Evolutionary conservation across 106 monocot genomes (phyloP), one percentile per base, ranked within the genome.

Genomic region (Dioscorea dumetorum): DNA sequence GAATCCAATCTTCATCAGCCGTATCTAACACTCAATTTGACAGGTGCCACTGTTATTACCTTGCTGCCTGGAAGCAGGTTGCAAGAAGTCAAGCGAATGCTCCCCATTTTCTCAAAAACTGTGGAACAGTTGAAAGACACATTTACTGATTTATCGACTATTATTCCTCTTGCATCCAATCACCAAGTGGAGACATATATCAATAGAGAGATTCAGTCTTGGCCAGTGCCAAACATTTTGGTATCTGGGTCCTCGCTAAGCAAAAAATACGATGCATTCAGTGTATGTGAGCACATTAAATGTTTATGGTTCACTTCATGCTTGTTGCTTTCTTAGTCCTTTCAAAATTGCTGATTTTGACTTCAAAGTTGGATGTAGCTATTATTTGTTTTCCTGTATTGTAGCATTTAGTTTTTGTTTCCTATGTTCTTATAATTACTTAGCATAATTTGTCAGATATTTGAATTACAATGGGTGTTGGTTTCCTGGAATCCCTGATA

Each of bases 11-110:
- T n/a, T n/a, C n/a, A n/a, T n/a, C n/a, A n/a, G n/a, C n/a, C n/a
- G n/a, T n/a, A n/a, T n/a, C n/a, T n/a, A n/a, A n/a, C n/a, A n/a
- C n/a, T n/a, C n/a, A n/a, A 28, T 70, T 48, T 73, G 35, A 69
- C 77, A 99, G 97, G 75, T 59, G 57, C 78, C 50, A 79, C 71
- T 21, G 61, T 93, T 58, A 72, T 99, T 61, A 83, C 87, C 22
- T 76, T 99, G 64, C 85, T 99, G 66, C 97, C 97, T 64, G 97
- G 97, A 76, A 99, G 97, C 76, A 84, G 97, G 75, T 66, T 92
- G 61, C 97, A 99, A 70, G 97, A 99, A 65, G 97, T 99, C 53
- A 87, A 50, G 50, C 80, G 82, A 7, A 99, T 99, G 87, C 89
- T 99, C 65, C 97, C 97, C 33, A 82, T 99, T 74, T 99, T 77